Conservation (phyloP, 2,329 filamentous ascomycete species). For the Alternaria ethzedia region DNA sequence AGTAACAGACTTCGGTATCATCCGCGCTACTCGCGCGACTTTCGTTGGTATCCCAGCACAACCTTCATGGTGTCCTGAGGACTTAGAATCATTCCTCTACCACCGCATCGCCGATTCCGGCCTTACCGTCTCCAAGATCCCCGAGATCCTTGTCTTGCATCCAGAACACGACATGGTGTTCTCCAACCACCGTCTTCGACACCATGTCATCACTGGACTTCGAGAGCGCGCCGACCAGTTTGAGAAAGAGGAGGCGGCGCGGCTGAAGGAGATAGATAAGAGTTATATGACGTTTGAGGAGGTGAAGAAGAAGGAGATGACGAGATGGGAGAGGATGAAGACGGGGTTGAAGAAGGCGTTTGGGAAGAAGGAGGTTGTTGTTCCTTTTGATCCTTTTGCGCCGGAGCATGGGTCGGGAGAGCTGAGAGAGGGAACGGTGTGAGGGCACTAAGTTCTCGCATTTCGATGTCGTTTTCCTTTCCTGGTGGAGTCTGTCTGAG, state of each 20-base stretch:
- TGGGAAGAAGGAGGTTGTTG: constrained; percentile 7
- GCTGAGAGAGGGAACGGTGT: background rate
- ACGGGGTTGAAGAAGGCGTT: background rate
- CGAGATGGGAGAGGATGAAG: constrained; percentile 6
- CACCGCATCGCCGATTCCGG: constrained; percentile 10
- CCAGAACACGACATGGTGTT: constrained; percentile 10
- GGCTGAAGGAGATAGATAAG: constrained; percentile 2
- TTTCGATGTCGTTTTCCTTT: no score
- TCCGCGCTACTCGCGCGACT: constrained; percentile 17
- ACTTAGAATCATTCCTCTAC: constrained; percentile 17
- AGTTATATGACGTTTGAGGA: background rate
- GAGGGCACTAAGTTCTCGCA: background rate
- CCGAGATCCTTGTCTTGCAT: constrained; percentile 16
- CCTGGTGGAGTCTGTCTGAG: no score
- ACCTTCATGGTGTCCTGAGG: background rate
- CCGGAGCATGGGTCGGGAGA: background rate
- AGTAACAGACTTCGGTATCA: constrained; percentile 18
- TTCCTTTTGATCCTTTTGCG: constrained; percentile 17
- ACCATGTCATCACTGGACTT: background rate
- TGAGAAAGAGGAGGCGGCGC: constrained; percentile 12
- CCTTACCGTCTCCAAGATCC: constrained; percentile 3
- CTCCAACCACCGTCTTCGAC: background rate
- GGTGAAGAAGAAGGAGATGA: constrained; percentile 5
- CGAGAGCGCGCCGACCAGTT: constrained; percentile 4
- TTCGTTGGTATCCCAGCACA: constrained; percentile 13